These are phyloP conservation scores for Microbotryomycetes sp. DNA, from an alignment of 1,284 basidiomycete genomes.

Conservation along the genomic window DNA sequence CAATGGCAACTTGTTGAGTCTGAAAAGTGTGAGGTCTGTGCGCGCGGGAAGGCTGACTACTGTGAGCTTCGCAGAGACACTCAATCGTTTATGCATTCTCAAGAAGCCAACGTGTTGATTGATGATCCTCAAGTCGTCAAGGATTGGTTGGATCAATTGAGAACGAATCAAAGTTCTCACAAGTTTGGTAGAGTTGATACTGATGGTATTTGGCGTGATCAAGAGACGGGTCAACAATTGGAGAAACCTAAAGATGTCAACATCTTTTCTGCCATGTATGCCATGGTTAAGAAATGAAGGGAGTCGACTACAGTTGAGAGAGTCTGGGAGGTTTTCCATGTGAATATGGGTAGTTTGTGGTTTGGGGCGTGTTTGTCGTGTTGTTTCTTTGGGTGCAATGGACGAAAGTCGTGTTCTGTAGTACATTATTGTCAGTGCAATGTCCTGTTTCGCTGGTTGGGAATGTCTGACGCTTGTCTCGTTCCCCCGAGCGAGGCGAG, in stretches of 20 bases:
- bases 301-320: too few species aligned
- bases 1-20: conserved; percentile 53
- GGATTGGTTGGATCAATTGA: conserved; percentile 60
- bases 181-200: conserved; percentile 55
- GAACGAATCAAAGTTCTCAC: conserved; percentile 64
- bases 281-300: conserved; percentile 4
- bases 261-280: conserved; percentile 20
- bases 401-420: too few species aligned
- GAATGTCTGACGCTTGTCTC: too few species aligned
- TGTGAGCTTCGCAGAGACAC: conserved; percentile 46
- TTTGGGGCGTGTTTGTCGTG: too few species aligned
- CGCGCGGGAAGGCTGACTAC: not conserved
- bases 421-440: too few species aligned
- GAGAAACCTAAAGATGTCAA: conserved; percentile 21
- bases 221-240: conserved; percentile 38
- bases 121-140: conserved; percentile 56
- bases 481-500: too few species aligned
- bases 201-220: conserved; percentile 64
- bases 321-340: too few species aligned
- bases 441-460: too few species aligned
- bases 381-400: too few species aligned
- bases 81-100: conserved; percentile 72
- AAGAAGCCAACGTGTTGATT: conserved; percentile 70
- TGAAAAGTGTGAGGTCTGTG: conserved; percentile 21
- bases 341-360: too few species aligned